Evolutionary conservation across 148 eudicot species (phyloP).

Genomic region (Rhododendron molle): DNA sequence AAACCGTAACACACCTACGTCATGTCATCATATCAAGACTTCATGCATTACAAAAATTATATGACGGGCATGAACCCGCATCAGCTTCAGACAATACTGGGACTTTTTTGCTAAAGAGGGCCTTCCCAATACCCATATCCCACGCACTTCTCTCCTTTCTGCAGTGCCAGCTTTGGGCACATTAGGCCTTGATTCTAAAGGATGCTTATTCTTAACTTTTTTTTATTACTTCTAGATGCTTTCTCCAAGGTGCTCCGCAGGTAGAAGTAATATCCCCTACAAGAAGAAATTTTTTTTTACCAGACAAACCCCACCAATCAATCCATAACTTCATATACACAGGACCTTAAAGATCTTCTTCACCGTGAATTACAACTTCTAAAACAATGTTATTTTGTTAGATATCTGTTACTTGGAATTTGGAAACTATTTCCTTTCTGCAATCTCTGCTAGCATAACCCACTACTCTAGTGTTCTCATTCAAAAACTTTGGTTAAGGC

Average conservation of each 20-base stretch:
- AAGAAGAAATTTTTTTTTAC: background rate
- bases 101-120: background rate
- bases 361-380: background rate
- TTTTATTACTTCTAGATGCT: background rate
- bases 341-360: background rate
- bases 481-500: background rate
- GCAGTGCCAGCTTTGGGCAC: background rate
- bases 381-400: background rate
- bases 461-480: background rate
- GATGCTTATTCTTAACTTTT: background rate
- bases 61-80: background rate
- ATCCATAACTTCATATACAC: background rate
- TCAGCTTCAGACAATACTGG: background rate
- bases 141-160: background rate
- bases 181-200: background rate
- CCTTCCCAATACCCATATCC: background rate
- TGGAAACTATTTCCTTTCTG: background rate
- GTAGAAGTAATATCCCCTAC: background rate
- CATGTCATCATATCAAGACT: background rate
- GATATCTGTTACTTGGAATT: background rate
- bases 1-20: background rate
- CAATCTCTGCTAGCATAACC: background rate
- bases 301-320: slow-evolving; percentile 1
- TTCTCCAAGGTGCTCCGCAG: background rate
- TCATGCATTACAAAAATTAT: background rate